Conservation (phyloP, 2,329 filamentous ascomycete species). For the Talaromyces sp. region DNA sequence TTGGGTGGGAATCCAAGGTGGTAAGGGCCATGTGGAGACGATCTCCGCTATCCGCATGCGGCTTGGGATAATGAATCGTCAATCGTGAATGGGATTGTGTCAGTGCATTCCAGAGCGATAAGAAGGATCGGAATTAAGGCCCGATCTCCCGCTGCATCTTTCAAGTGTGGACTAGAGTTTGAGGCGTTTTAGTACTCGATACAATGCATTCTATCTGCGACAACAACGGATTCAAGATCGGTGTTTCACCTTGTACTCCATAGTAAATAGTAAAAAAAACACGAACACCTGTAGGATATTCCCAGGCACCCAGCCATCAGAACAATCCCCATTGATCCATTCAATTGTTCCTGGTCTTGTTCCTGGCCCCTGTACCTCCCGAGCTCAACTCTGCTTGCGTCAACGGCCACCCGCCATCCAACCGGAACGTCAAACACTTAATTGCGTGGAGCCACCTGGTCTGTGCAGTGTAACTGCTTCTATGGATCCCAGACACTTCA, state of each 20-base stretch:
- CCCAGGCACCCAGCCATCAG: too few species aligned
- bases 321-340: too few species aligned
- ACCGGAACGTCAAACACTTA: not conserved
- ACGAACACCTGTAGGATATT: not conserved
- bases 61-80: not conserved
- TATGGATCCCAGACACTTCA: constrained; percentile 1
- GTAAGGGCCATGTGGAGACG: constrained; percentile 12
- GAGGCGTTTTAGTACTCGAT: not conserved
- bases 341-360: not conserved
- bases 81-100: not conserved
- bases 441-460: not conserved
- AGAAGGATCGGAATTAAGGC: too few species aligned
- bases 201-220: not conserved
- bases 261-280: not conserved
- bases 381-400: constrained; percentile 6
- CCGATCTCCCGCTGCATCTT: not conserved
- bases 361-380: not conserved
- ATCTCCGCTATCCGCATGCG: constrained; percentile 24
- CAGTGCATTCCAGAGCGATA: not conserved
- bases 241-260: not conserved
- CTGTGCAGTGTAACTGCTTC: constrained; percentile 5
- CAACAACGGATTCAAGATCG: not conserved
- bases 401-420: not conserved
- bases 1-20: constrained; percentile 13
- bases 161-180: not conserved